Base-by-base conservation (phyloP, 108 stramenopile species). In the Fragilaria radians region DNA sequence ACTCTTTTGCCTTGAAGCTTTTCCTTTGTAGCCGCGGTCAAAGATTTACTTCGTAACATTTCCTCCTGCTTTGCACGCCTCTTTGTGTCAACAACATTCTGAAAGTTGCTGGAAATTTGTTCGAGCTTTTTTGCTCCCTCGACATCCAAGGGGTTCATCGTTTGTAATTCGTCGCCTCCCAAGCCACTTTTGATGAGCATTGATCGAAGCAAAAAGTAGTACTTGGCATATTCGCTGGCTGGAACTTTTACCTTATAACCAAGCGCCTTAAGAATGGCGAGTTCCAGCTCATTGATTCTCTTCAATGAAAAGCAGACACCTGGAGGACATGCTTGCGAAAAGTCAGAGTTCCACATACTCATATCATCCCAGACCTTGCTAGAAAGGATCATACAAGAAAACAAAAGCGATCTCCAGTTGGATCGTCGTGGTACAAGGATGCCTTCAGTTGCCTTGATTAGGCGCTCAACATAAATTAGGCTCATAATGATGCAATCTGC, bases 281-380 rank as follows among this genome's bases (percentile, higher is more conserved):
- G 53, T 66, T 99, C 98, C 62, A 97, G 72, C 64, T 93, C 67
- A 68, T 99, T 99, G 57, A 96, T 91, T 28, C 96, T 75, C 17
- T 68, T 47, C 34, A 99, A 66, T 24, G 78, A 77, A 51, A 96
- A 99, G 14, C 36, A 7, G 25, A 88, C 66, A 46, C 79, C 72
- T 23, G 30, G 52, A 4, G 72, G 72, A 28, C 73, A 73, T 46
- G 71, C 77, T 34, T 80, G 73, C 28, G 72, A 74, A 67, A 96
- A 96, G 69, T 96, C 95, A 30, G 73, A 62, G 63, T 96, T 96
- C 93, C 93, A 95, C 95, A 96, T 96, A 72, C 65, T 68, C 53
- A 93, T 61, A 73, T 96, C 95, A 54, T 96, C 95, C 92, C 95
- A 96, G 0, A 96, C 95, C 69, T 96, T 96, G 59, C 78, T 80